Conservation (phyloP, 2,329 filamentous ascomycete species). For the Magnaporthales sp. region DNA sequence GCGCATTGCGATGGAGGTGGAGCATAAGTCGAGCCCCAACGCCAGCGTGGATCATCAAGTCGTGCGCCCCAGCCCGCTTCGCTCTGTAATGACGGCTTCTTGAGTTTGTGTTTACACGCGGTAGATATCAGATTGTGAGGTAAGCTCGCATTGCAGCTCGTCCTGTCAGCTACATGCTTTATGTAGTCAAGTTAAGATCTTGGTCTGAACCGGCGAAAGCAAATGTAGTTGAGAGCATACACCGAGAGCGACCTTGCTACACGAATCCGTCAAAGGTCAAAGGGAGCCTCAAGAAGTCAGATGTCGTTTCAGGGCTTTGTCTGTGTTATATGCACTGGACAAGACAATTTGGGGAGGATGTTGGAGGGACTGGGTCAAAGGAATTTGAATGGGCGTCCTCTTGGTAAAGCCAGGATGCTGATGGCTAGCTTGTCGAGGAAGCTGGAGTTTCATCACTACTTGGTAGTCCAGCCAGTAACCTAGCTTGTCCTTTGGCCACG, state of each 20-base stretch:
- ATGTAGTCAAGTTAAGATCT: conserved; percentile 1
- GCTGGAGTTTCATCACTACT: background rate
- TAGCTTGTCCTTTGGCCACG: background rate
- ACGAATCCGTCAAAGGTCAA: background rate
- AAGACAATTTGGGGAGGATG: background rate
- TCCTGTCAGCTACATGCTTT: background rate
- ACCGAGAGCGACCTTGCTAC: background rate
- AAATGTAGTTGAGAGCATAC: conserved; percentile 1
- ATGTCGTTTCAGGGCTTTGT: conserved; percentile 1
- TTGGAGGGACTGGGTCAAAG: background rate
- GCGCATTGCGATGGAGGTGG: conserved; percentile 37
- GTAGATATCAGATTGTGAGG: conserved; percentile 15
- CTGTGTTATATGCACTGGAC: background rate
- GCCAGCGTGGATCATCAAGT: conserved; percentile 38
- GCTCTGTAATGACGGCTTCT: conserved; percentile 56
- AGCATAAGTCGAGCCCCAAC: conserved; percentile 31
- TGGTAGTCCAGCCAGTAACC: background rate
- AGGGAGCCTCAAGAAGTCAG: background rate
- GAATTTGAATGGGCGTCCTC: background rate
- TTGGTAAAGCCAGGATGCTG: background rate
- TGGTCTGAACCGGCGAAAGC: background rate
- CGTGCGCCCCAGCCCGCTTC: conserved; percentile 58
- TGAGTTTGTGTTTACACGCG: conserved; percentile 27
- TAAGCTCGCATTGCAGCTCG: conserved; percentile 4
- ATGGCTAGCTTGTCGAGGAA: background rate